A percentile compares a stretch with the other conserved stretches of the same genome.
These are phyloP conservation scores for Lyophyllum decastes DNA, from an alignment of 768 basidiomycete species.

Conservation along the genomic window DNA sequence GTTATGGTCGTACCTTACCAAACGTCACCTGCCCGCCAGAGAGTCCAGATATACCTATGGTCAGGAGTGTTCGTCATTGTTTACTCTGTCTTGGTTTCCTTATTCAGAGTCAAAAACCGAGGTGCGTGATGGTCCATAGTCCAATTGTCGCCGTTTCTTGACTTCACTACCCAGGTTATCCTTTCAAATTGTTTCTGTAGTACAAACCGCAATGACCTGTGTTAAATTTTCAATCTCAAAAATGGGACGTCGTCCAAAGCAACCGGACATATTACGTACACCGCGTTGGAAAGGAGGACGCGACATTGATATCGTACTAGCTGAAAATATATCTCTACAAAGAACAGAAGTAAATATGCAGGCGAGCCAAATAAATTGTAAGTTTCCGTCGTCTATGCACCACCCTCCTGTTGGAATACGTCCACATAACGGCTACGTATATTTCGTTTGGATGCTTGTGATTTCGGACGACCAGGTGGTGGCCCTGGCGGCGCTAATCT, in stretches of 20 bases:
- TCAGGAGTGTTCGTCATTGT: constrained; percentile 76
- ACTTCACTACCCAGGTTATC: constrained; percentile 55
- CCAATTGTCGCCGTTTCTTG: background rate
- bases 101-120: constrained; percentile 91
- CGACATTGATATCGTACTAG: background rate
- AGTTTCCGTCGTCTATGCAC: constrained; percentile 20
- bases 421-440: constrained; percentile 87
- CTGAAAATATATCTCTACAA: constrained; percentile 1
- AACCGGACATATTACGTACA: too few relatives aligned
- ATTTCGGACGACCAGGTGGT: constrained; percentile 54
- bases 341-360: constrained; percentile 14
- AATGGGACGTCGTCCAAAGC: too few relatives aligned
- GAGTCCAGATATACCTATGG: constrained; percentile 90
- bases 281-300: too few relatives aligned
- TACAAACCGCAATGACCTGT: background rate
- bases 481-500: constrained; percentile 49
- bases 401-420: constrained; percentile 69
- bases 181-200: constrained; percentile 70
- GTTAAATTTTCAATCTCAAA: background rate
- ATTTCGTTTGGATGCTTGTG: constrained; percentile 72
- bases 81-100: constrained; percentile 81
- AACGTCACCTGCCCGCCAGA: constrained; percentile 71
- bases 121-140: constrained; percentile 44
- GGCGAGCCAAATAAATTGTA: constrained; percentile 1
- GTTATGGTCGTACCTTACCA: constrained; percentile 80